Evolutionary conservation across 371 early-diverging fungal genomes (phyloP), one percentile per base, ranked within the genome.

Genomic region (Coemansia sp.): DNA sequence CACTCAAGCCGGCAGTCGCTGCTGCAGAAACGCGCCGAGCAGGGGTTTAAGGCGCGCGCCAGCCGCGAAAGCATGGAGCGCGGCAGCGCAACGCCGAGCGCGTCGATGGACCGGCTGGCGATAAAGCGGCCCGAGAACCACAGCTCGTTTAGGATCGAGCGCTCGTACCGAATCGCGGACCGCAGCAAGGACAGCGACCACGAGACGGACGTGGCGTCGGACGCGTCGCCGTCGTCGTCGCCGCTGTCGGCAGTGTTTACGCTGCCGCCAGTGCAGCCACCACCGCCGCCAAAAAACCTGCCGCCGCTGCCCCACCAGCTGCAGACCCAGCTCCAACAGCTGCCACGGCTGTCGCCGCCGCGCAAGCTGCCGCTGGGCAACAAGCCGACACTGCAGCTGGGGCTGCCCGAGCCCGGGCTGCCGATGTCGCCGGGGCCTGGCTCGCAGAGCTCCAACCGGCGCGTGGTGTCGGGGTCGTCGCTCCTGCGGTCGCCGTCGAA

Each of bases 381-480:
- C 47, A 69, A 57, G 54, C 74, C 69, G 1, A 12, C 51, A 30
- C 59, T 69, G 52, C 65, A 57, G 45, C 69, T 72, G 48, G 74
- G 74, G 7, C 61, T 72, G 38, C 69, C 69, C 5, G 64, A 68
- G 20, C 62, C 64, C 5, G 63, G 55, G 5, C 59, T 59, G 42
- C 55, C 63, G 33, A 55, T 59, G 16, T 61, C 75, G 36, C 70
- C 70, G n/a, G 61, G 43, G 0, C 55, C 48, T 11, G 50, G 58
- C 61, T 60, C 74, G 39, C 74, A 61, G 42, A 50, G 54, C 61
- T 61, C 74, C 35, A 65, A 57, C 53, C 61, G 75, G 14, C 75
- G 75, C 59, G 75, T 74, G 10, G 66, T 74, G n/a, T 74, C 75
- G 16, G 75, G 75, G 38, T 74, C 75, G 55, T 69, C 69, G 63